phyloP scores from a whole-genome alignment of 73 alveolate genomes.

The Paraurostyla sp. region DNA sequence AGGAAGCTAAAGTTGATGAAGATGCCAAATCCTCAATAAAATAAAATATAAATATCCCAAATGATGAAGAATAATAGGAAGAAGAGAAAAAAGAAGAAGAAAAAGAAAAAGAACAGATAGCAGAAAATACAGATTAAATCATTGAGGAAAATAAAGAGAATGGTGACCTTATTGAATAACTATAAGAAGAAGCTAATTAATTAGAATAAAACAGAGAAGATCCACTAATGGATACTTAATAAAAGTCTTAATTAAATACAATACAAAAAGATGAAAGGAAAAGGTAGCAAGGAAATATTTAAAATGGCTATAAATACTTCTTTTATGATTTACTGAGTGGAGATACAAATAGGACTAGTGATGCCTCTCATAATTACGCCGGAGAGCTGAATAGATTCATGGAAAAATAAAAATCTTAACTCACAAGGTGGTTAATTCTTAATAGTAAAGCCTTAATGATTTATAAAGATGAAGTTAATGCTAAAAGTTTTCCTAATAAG shows the following conservation, averaged over 20 bases:
- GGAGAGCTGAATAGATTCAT: constrained; percentile 34
- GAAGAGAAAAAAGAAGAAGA: no score
- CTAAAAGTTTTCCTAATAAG: constrained; percentile 5
- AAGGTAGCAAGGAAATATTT: neutral
- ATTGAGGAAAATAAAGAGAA: no score
- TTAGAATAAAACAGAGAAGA: no score
- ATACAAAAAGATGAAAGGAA: neutral
- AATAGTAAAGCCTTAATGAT: neutral
- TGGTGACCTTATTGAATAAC: no score
- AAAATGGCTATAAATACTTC: neutral
- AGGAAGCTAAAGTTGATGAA: no score
- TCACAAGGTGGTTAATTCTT: constrained; percentile 7
- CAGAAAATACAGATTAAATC: no score
- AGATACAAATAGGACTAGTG: neutral
- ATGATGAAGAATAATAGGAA: no score
- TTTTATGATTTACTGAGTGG: constrained; percentile 2
- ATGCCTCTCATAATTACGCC: neutral
- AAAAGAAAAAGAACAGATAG: no score
- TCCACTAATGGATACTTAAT: no score
- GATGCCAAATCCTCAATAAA: no score
- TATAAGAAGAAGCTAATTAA: no score
- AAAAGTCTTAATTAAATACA: neutral
- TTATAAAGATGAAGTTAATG: constrained; percentile 20
- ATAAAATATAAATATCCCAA: no score
- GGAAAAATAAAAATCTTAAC: constrained; percentile 25